Base-by-base conservation (phyloP, 2,329 filamentous ascomycete species). In the Botrytis fabae region DNA sequence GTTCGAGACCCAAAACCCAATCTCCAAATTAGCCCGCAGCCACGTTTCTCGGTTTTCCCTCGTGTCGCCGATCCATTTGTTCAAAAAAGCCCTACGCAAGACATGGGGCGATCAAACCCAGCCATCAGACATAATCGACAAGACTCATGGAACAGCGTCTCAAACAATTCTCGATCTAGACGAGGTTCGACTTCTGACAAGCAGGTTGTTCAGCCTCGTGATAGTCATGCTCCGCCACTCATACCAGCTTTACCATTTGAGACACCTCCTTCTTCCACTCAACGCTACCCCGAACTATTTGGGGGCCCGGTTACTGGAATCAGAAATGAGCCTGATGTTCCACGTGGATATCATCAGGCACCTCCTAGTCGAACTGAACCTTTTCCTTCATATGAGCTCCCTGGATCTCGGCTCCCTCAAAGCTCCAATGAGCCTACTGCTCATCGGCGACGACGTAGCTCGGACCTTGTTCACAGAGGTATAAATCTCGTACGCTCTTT, bases 391-490 rank as follows among this genome's bases (percentile, higher is more conserved):
- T 82, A 82, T n/a, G 83, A 83, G 14, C 75, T 82, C 22, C 78
- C 81, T 14, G 81, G 81, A 4, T 81, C 82, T 28, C 82, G 79
- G 8, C 82, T 81, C 12, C 72, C 77, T 22, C 60, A 64, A 51
- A 38, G 44, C 14, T 38, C 4, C 14, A n/a, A 54, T 32, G 60
- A 65, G 28, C 40, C 46, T 20, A 32, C 46, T 54, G 46, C 44
- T 54, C 59, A 65, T 40, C 72, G 65, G 44, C 75, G 76, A 18
- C 77, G 75, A 64, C 75, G 79, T 22, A 83, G 82, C 72, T 85
- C 83, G 18, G 84, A 81, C 32, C 79, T 88, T n/a, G 85, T 89
- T 75, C 88, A 86, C 75, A 85, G 86, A 25, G 81, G 87, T 69
- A 84, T 86, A 4, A 84, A 83, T 71, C 81, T 87, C 61, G 78